Base-by-base conservation (phyloP, 2,329 filamentous ascomycete genomes). In the Stagonosporopsis vannaccii region DNA sequence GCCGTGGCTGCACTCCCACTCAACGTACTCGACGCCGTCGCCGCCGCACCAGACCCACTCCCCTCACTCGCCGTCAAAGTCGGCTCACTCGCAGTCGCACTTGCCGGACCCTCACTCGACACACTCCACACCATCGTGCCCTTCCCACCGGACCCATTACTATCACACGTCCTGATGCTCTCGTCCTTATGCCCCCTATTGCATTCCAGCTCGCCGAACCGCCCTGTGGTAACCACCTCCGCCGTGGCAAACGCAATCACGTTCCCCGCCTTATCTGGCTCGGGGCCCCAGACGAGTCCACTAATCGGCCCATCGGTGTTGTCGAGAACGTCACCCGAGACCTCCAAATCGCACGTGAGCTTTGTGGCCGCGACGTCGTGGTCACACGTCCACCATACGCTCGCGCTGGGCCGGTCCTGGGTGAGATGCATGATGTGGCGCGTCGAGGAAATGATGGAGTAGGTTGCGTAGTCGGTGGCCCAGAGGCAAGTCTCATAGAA, bases 331-430 rank as follows among this genome's bases (percentile, higher is more conserved):
- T 49, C 32, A 2, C 51, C 51, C 2, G 11, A 20, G 20, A 55
- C 17, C 13, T 45, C 44, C 11, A 55, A n/a, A 4, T 35, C 39
- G n/a, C 51, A 55, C 12, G 45, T 25, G 6, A 55, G 13, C 11
- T 44, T 35, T 20, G 51, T 55, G 5, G 26, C 41, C 6, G 25
- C 26, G 4, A 19, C 17, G 15, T 35, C 9, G 33, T 49, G 49
- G 4, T 55, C 51, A 13, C 51, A 55, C 6, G 37, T 25, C 51
- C 51, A 55, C 51, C 51, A 55, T 7, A 40, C 25, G n/a, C 49
- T 52, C 8, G 20, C 19, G 12, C 17, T 19, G 6, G 19, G n/a
- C 9, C 9, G 6, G 5, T 11, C 20, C 7, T 17, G 8, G 3
- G 33, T 9, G 3, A 2, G 17, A 20, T 55, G 51, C 45, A 43